These are phyloP conservation scores for Saccharomyces eubayanus DNA, from an alignment of 805 yeast species.

Conservation along the genomic window DNA sequence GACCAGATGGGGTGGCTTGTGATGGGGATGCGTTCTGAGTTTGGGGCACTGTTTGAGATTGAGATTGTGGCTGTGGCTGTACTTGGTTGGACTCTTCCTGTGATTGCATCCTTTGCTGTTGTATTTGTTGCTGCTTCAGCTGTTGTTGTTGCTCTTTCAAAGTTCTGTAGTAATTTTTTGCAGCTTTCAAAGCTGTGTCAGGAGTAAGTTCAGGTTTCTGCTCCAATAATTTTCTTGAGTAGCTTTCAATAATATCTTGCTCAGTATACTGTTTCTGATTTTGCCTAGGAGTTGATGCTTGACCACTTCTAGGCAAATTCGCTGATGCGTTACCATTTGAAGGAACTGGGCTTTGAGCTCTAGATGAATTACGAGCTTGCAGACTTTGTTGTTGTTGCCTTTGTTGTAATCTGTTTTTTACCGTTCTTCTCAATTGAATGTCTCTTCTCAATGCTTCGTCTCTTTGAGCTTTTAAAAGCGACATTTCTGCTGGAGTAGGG, in stretches of 20 bases:
- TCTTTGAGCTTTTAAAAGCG: conserved; percentile 74
- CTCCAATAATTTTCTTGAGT: conserved; percentile 24
- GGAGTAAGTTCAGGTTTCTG: conserved; percentile 28
- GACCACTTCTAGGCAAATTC: conserved; percentile 1
- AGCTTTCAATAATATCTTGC: conserved; percentile 26
- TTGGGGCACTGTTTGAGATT: conserved; percentile 6
- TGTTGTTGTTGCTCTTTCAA: conserved; percentile 21
- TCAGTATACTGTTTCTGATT: conserved; percentile 18
- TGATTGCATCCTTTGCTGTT: conserved; percentile 15
- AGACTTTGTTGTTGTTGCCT: conserved; percentile 17
- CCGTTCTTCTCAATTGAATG: conserved; percentile 27
- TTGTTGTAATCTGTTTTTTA: conserved; percentile 26
- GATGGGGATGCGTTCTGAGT: not conserved
- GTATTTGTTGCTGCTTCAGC: conserved; percentile 23
- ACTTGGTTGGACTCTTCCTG: conserved; percentile 4
- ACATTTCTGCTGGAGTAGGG: conserved; percentile 77
- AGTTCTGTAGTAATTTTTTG: conserved; percentile 25
- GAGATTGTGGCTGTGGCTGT: conserved; percentile 2
- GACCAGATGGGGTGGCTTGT: not conserved
- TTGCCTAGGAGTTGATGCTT: conserved; percentile 10
- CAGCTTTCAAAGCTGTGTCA: conserved; percentile 29
- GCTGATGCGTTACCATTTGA: not conserved
- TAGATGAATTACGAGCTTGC: conserved; percentile 10
- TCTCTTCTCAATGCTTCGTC: conserved; percentile 78
- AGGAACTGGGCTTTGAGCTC: conserved; percentile 2